phyloP scores from a whole-genome alignment of 345 rosid genomes.

The Microthlaspi erraticum region DNA sequence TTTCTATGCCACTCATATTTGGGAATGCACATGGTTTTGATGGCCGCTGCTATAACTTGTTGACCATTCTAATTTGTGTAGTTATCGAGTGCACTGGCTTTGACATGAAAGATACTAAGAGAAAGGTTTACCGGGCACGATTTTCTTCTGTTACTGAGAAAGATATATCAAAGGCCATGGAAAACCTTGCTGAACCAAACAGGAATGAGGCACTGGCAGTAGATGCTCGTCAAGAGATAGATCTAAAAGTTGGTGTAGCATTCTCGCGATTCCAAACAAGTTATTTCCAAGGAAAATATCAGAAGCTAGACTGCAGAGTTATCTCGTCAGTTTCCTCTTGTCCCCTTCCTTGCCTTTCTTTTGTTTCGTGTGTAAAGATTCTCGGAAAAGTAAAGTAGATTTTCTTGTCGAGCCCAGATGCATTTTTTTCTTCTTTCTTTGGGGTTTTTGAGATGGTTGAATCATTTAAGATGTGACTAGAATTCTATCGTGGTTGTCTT shows the following conservation, averaged over 20 bases:
- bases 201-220: conserved; percentile 89
- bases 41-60: conserved; percentile 18
- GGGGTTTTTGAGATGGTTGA: conserved; percentile 12
- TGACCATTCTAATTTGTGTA: conserved; percentile 45
- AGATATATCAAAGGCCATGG: conserved; percentile 88
- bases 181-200: conserved; percentile 83
- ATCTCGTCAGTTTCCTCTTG: conserved; percentile 80
- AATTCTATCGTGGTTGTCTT: conserved; percentile 1
- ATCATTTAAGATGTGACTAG: not conserved
- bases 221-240: conserved; percentile 99
- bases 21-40: conserved; percentile 23
- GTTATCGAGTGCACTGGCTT: conserved; percentile 87
- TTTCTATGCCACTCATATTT: conserved; percentile 18
- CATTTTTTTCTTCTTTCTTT: not conserved
- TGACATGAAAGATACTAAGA: conserved; percentile 56
- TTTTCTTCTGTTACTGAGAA: conserved; percentile 98
- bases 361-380: not conserved
- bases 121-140: conserved; percentile 76
- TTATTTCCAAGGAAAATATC: conserved; percentile 96
- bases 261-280: conserved; percentile 93
- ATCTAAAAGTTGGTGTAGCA: conserved; percentile 98
- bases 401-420: not conserved
- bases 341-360: conserved; percentile 28
- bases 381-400: not conserved
- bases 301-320: conserved; percentile 90